These are phyloP conservation scores for Trametes hirsuta DNA, from an alignment of 1,284 basidiomycete species.

Conservation along the genomic window DNA sequence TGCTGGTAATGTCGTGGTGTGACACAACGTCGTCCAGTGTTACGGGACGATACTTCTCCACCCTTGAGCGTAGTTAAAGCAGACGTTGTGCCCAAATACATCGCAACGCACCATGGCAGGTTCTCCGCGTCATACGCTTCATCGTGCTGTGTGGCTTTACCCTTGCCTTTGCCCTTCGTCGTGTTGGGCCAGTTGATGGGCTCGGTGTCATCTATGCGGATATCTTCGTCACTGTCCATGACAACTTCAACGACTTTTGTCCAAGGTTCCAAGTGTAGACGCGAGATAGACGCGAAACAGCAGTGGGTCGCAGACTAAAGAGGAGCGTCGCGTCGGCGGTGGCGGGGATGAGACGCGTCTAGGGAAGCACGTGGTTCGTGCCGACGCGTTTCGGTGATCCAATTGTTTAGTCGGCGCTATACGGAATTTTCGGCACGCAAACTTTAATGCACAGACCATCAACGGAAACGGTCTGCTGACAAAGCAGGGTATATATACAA, in stretches of 20 bases:
- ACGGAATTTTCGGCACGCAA: slow-evolving; percentile 13
- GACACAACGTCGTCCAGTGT: slow-evolving; percentile 92
- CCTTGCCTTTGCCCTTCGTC: slow-evolving; percentile 62
- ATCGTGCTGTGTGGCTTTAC: slow-evolving; percentile 53
- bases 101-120: slow-evolving; percentile 66
- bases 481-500: slow-evolving; percentile 26
- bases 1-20: slow-evolving; percentile 91
- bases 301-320: not conserved
- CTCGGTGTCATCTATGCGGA: slow-evolving; percentile 54
- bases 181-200: slow-evolving; percentile 33
- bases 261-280: not conserved
- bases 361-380: slow-evolving; percentile 19
- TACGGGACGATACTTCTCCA: slow-evolving; percentile 93
- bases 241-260: not conserved
- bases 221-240: slow-evolving; percentile 65
- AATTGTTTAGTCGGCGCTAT: slow-evolving; percentile 20
- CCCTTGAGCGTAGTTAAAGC: slow-evolving; percentile 55
- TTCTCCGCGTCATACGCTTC: slow-evolving; percentile 57
- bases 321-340: slow-evolving; percentile 15
- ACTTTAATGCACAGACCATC: slow-evolving; percentile 49
- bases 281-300: not conserved
- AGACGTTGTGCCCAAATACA: not conserved
- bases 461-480: slow-evolving; percentile 32
- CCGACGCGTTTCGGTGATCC: slow-evolving; percentile 30
- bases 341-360: slow-evolving; percentile 17